Evolutionary conservation across 78 protist genomes (phyloP), one percentile per base, ranked within the genome.

Genomic region (Chrysochromulina tobinii): DNA sequence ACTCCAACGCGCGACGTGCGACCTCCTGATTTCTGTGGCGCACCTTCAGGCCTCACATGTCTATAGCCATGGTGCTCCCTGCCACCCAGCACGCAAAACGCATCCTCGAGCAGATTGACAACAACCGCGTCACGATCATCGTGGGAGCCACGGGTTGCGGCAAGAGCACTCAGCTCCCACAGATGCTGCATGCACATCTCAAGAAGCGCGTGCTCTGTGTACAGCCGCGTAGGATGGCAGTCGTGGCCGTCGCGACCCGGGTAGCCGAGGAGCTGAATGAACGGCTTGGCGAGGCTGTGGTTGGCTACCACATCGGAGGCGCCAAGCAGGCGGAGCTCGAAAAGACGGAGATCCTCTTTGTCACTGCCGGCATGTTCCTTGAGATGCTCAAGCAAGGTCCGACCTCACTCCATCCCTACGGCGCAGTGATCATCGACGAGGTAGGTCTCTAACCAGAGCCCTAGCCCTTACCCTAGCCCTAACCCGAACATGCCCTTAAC

Each of bases 121-220:
- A 15, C 50, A 73, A 73, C 54, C 83, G 83, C 18, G 83, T 73
- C 27, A 73, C 83, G 18, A 21, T 73, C 20, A 11, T 73, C 15
- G 15, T 73, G 53, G 83, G 83, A 9, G 83, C 59, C 27, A 73
- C 83, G 53, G 83, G 83, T 7, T 73, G 83, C 83, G 83, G 83
- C 83, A 73, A 73, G 53, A 27, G 54, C 38, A 73, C 83, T 3
- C 83, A 73, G 83, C 3, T 73, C 53, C 83, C 83, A 7, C 14
- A 66, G 23, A 66, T 66, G 23, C 25, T 66, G 9, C 4, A 4
- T 9, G 18, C 3, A 53, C 83, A 50, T 15, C 83, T 73, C 21
- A 20, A 48, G 23, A 73, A 27, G 54, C 38, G 83, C 23, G 83
- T 73, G 83, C 83, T 73, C 27, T 50, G 50, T 15, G 83, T 73